Evolutionary conservation across 768 basidiomycete genomes (phyloP), one percentile per base, ranked within the genome.

Genomic region (Pulveroboletus ravenelii): DNA sequence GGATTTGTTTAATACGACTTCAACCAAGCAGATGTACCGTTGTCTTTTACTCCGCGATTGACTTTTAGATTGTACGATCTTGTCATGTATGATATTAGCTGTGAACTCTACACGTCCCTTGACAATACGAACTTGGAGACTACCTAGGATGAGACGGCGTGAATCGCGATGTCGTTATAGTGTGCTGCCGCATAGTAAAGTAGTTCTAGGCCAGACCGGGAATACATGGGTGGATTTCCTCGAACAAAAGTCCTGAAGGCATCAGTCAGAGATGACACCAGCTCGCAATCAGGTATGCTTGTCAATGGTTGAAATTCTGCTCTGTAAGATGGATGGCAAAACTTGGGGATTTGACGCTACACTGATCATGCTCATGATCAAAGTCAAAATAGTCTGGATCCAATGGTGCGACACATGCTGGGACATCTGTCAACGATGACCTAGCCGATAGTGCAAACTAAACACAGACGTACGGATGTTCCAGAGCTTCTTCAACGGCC

Each of bases 341-440:
- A 48, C 4, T 12, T 18, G 12, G 12, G 23, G 13, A 13, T 34
- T 12, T 7, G 45, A 44, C 25, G 35, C 36, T 25, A 34, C 38
- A 41, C 42, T 31, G 36, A 35, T 37, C 9, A 18, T 14, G 69
- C 84, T 67, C 62, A 87, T 82, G 73, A 66, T 96, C 93, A 62
- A 94, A 95, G 58, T 92, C 87, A 68, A 96, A 96, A 70, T 93
- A 96, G 40, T 80, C 78, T 0, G 90, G 82, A 62, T 84, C 85
- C 40, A 96, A 78, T 10, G 89, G 84, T 37, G 80, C 75, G n/a
- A 87, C 85, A n/a, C n/a, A 59, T 92, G 89, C 83, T 87, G 25
- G 53, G 48, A 38, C 10, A n/a, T 47, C 23, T 53, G 18, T 54
- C 46, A 60, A 41, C 31, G 3, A 25, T 17, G 8, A 32, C 18